A percentile compares a stretch with the other conserved stretches of the same genome.
Evolutionary conservation across 169 alveolate species (phyloP).

Genomic region (Eimeria acervulina): DNA sequence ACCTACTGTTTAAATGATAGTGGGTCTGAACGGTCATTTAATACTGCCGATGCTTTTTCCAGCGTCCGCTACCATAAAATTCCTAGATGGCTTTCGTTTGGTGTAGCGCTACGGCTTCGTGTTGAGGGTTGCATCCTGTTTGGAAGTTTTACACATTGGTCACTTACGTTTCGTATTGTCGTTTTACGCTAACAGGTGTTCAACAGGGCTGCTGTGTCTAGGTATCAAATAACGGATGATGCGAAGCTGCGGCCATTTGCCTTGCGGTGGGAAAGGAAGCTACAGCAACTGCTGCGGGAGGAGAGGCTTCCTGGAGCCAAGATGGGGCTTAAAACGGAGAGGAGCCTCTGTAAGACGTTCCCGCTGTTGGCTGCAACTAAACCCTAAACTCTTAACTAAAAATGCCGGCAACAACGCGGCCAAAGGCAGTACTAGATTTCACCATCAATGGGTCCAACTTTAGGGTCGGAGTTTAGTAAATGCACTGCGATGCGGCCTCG

Average conservation of each 20-base stretch:
- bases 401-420: neutral
- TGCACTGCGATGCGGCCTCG: neutral
- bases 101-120: neutral
- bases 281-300: constrained; percentile 42
- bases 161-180: neutral
- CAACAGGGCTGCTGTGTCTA: neutral
- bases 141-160: neutral
- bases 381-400: neutral
- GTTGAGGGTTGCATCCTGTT: neutral
- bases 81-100: neutral
- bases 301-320: constrained; percentile 77
- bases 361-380: neutral
- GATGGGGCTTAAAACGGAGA: constrained; percentile 78
- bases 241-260: constrained; percentile 78
- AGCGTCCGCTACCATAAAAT: neutral
- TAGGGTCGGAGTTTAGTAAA: neutral
- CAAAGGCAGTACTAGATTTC: neutral
- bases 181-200: neutral
- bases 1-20: neutral
- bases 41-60: neutral
- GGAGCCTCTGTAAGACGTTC: constrained; percentile 76
- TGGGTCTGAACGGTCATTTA: neutral
- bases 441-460: no score
- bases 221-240: constrained; percentile 75
- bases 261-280: constrained; percentile 70